Conservation (phyloP, 352 stramenopile species). For the Albugo candida region DNA sequence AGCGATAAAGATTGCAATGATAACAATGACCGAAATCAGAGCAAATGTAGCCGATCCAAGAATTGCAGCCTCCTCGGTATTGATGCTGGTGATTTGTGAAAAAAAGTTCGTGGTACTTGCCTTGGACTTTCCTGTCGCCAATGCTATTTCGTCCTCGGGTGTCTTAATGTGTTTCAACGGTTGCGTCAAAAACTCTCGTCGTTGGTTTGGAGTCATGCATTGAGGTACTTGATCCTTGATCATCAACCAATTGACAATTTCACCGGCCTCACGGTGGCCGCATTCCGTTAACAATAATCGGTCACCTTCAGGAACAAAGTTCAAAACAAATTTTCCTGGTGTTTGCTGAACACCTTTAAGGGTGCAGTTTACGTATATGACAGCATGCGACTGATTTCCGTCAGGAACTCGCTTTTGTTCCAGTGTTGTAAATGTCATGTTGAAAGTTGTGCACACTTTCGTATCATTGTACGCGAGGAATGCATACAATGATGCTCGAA, state of each 20-base stretch:
- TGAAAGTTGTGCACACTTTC: conserved; percentile 63
- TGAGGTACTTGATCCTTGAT: conserved; percentile 63
- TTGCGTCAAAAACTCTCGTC: conserved; percentile 63
- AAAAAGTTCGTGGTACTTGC: conserved; percentile 45
- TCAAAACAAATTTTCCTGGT: conserved; percentile 57
- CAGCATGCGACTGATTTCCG: conserved; percentile 53
- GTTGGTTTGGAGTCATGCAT: conserved; percentile 62
- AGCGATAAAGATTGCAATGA: conserved; percentile 44
- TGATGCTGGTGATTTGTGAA: conserved; percentile 29
- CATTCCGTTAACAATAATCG: conserved; percentile 60
- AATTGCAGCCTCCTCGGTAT: conserved; percentile 53
- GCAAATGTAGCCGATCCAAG: conserved; percentile 27
- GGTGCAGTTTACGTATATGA: conserved; percentile 73
- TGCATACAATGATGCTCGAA: conserved; percentile 70
- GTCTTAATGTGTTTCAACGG: conserved; percentile 77
- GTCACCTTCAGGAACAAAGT: conserved; percentile 69
- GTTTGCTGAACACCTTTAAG: conserved; percentile 55
- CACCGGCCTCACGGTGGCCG: conserved; percentile 58
- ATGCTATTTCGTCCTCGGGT: conserved; percentile 12
- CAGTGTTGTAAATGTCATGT: conserved; percentile 72
- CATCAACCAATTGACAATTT: conserved; percentile 75
- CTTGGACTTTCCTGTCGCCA: conserved; percentile 16
- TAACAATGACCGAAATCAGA: conserved; percentile 39
- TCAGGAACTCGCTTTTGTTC: conserved; percentile 41
- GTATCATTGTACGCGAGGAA: conserved; percentile 77